Percentiles rank a stretch among this genome's conserved stretches.
phyloP scores from a whole-genome alignment of 2,329 filamentous ascomycete species.

The Fusarium dimerum region DNA sequence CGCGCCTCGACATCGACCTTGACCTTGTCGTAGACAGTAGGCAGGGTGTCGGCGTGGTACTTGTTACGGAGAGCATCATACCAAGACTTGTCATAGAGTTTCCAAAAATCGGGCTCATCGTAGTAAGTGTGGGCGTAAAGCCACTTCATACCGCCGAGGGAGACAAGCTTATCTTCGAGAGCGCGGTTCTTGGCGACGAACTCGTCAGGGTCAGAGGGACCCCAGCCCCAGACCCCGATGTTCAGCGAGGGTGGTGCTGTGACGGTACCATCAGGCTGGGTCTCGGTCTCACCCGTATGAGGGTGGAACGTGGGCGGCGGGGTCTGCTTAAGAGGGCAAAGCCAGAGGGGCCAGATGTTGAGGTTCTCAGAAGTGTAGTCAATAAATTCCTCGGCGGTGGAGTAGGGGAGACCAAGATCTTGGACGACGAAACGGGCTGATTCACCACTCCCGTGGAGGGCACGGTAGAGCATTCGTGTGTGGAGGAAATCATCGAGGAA shows the following conservation, averaged over 20 bases:
- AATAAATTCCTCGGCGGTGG: conserved; percentile 52
- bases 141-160: conserved; percentile 81
- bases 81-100: conserved; percentile 57
- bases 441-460: conserved; percentile 67
- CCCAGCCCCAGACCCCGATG: conserved; percentile 79
- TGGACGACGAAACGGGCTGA: conserved; percentile 68
- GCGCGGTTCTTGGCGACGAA: conserved; percentile 71
- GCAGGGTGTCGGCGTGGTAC: conserved; percentile 63
- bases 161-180: conserved; percentile 68
- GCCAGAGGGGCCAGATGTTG: conserved; percentile 61
- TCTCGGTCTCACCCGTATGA: conserved; percentile 42
- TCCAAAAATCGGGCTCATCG: conserved; percentile 69
- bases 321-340: conserved; percentile 55
- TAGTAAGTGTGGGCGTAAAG: conserved; percentile 87
- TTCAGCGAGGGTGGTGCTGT: conserved; percentile 52
- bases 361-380: conserved; percentile 54
- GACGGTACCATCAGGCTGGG: conserved; percentile 16
- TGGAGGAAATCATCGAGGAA: conserved; percentile 72
- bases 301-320: conserved; percentile 57
- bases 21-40: conserved; percentile 72
- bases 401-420: conserved; percentile 62
- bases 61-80: conserved; percentile 65
- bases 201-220: conserved; percentile 53
- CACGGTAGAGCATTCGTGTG: conserved; percentile 73
- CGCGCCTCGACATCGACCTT: conserved; percentile 53